phyloP scores from a whole-genome alignment of 1,284 basidiomycete genomes.

The Chiua sp. region DNA sequence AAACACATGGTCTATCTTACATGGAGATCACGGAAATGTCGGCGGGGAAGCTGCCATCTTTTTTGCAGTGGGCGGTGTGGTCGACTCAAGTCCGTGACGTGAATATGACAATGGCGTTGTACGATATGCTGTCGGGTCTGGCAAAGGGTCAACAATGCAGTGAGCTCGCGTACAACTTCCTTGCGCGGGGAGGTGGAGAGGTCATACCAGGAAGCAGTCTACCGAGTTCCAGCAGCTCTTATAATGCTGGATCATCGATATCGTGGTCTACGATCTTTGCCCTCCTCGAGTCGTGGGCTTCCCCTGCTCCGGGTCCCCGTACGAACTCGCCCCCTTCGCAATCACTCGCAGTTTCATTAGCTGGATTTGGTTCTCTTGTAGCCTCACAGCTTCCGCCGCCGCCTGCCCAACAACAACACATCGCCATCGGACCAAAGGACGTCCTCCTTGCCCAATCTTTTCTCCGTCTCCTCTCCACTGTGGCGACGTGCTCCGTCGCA shows the following conservation, averaged over 20 bases:
- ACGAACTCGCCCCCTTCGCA: slow-evolving; percentile 33
- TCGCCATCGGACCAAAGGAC: slow-evolving; percentile 74
- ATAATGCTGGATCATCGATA: slow-evolving; percentile 40
- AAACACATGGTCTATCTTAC: slow-evolving; percentile 49
- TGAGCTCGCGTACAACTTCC: slow-evolving; percentile 85
- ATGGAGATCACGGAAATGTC: slow-evolving; percentile 62
- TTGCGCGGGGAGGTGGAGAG: slow-evolving; percentile 70
- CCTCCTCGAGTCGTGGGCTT: slow-evolving; percentile 58
- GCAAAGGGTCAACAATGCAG: slow-evolving; percentile 86
- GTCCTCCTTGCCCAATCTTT: slow-evolving; percentile 83
- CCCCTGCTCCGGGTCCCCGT: slow-evolving; percentile 34
- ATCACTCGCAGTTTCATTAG: slow-evolving; percentile 29
- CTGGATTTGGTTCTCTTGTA: slow-evolving; percentile 36
- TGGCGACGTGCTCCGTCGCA: slow-evolving; percentile 79
- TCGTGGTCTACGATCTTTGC: slow-evolving; percentile 60
- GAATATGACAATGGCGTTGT: slow-evolving; percentile 79
- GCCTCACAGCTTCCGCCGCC: slow-evolving; percentile 20
- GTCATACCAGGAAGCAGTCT: slow-evolving; percentile 59
- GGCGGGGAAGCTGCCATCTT: slow-evolving; percentile 73
- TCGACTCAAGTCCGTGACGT: slow-evolving; percentile 77
- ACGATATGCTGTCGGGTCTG: slow-evolving; percentile 89
- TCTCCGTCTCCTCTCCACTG: slow-evolving; percentile 80
- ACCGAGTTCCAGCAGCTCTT: slow-evolving; percentile 35
- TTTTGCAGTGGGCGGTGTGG: slow-evolving; percentile 89
- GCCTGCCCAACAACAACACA: slow-evolving; percentile 43